Evolutionary conservation across 2,329 filamentous ascomycete species (phyloP), one percentile per base, ranked within the genome.

Genomic region (Hortaea sp.): DNA sequence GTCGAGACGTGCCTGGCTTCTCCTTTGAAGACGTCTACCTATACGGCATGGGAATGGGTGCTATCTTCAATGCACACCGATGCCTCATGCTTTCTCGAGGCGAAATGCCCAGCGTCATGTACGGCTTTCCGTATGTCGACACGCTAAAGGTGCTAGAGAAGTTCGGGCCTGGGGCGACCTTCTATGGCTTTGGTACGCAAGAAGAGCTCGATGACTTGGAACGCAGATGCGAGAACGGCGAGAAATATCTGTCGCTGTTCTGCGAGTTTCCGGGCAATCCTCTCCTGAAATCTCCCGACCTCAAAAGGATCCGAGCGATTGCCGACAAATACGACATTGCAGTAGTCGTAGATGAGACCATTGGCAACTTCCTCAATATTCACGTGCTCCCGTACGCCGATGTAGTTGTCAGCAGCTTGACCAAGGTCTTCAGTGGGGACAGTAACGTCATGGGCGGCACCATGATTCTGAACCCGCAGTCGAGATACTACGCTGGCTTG

Each of bases 81-180:
- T 79, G 78, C 39, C 70, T 95, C 43, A 70, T 90, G 51, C 70
- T 72, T 43, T 74, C 79, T 0, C 78, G 82, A 34, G 80, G 81
- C 3, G 69, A 74, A 12, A 27, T 45, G 6, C 62, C 78, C 49
- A 94, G 88, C 64, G 81, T 98, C 61, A 89, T 84, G 59, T 95
- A 88, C 60, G 92, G 92, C n/a, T 98, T 98, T 57, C 88, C 92
- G 0, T 98, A 98, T 57, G 87, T 95, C 44, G 92, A 98, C 66
- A 95, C 92, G 0, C 75, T 97, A 45, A 98, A 98, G 64, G 87
- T 95, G 42, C 71, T 97, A 5, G 75, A 97, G 63, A 98, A 97
- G 64, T 97, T 94, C 64, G 92, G 90, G 0, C 85, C 88, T 0
- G 90, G 90, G 1, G 89, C 84, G 49, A 64, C 84, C 2, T 97